Evolutionary conservation across 1,284 basidiomycete genomes (phyloP), one percentile per base, ranked within the genome.

Genomic region (Pisolithus thermaeus): DNA sequence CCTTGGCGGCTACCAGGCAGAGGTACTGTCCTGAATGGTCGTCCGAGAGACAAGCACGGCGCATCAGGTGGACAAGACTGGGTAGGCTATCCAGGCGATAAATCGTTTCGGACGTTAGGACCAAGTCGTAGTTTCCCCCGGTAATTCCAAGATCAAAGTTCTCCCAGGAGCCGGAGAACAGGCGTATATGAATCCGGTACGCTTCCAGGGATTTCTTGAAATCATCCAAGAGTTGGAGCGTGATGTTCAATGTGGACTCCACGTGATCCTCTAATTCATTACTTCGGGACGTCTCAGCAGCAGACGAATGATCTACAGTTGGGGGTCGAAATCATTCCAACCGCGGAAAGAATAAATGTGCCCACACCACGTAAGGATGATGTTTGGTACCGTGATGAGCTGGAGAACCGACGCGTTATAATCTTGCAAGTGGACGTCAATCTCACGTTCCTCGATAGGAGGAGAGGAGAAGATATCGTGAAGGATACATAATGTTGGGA

Each of bases 31-130:
- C 23, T 23, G 41, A 47, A 11, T 50, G 44, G 11, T n/a, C 42
- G 28, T 16, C 52, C 32, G 12, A 14, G 14, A 14, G 32, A 35
- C 56, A 60, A 7, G 58, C 59, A 4, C 55, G 53, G 16, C 50
- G 56, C 61, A 87, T 59, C n/a, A 84, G 71, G 27, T 71, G 62
- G 12, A 93, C 72, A 22, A 97, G 73, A n/a, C 83, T 71, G 0
- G 73, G 73, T 0, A 97, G 75, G 53, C 81, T 87, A 0, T 83
- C 78, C 25, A 78, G 72, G 9, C 84, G 75, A 64, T 99, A 98
- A 28, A 97, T 92, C 22, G 96, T 98, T 72, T 99, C 96, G 20
- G 91, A 90, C 0, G 92, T 93, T 44, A 98, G 70, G 1, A 96
- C 71, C 45, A 96, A 56, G 59, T 92, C 80, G 66, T 90, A 93